phyloP scores from a whole-genome alignment of 495 filamentous ascomycete species.

The Aspergillus leporis region DNA sequence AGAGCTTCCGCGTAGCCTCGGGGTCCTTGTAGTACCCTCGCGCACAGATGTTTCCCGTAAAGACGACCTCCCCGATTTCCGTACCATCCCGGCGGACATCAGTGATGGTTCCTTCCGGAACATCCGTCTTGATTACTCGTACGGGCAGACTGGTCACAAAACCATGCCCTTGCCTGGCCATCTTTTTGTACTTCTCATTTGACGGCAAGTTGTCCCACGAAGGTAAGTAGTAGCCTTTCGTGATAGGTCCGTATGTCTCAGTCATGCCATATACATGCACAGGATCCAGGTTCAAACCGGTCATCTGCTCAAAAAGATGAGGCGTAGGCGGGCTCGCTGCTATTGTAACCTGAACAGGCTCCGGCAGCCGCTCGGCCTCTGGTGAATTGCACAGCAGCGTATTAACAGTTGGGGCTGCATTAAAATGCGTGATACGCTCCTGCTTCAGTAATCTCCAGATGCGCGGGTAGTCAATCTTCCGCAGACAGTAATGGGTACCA shows the following conservation, averaged over 20 bases:
- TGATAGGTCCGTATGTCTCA: constrained; percentile 95
- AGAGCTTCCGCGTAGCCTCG: constrained; percentile 84
- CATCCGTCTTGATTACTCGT: constrained; percentile 79
- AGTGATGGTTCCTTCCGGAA: constrained; percentile 62
- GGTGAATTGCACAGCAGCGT: constrained; percentile 80
- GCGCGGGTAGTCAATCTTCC: constrained; percentile 90
- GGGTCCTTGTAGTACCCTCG: constrained; percentile 90
- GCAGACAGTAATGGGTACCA: constrained; percentile 90
- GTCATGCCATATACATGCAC: constrained; percentile 96
- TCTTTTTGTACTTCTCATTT: constrained; percentile 75
- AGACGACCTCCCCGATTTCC: constrained; percentile 94
- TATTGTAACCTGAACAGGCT: constrained; percentile 84
- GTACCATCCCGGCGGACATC: constrained; percentile 80
- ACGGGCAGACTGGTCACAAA: constrained; percentile 81
- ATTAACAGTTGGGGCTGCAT: constrained; percentile 95
- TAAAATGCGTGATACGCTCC: constrained; percentile 89
- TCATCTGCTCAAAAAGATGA: constrained; percentile 92
- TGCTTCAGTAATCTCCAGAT: constrained; percentile 87
- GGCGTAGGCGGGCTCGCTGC: constrained; percentile 88
- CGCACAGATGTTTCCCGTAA: constrained; percentile 87
- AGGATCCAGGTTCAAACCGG: constrained; percentile 77
- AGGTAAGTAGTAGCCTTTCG: constrained; percentile 85
- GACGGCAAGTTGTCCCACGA: constrained; percentile 70
- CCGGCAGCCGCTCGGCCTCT: constrained; percentile 66
- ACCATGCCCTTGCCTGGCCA: constrained; percentile 94